Conservation (phyloP, 305 asterid genomes). For the Fraxinus sp. region DNA sequence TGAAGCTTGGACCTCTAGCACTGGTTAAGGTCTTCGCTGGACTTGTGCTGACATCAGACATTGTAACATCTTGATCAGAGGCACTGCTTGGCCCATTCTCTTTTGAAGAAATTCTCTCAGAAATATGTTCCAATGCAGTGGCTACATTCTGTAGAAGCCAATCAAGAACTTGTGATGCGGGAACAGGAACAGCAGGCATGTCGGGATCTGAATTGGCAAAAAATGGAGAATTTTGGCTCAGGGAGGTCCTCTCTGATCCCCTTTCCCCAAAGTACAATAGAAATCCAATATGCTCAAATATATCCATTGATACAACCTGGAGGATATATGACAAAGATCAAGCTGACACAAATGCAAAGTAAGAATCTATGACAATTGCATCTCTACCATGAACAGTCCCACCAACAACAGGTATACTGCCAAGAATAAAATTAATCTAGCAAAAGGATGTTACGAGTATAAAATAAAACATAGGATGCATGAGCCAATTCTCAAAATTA, state of each 20-base stretch:
- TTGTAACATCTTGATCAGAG: constrained; percentile 81
- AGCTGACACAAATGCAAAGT: not conserved
- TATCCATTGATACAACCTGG: constrained; percentile 86
- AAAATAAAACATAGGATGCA: not conserved
- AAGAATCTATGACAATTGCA: not conserved
- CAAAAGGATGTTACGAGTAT: not conserved
- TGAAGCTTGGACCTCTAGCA: constrained; percentile 78
- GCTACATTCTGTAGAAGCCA: constrained; percentile 87
- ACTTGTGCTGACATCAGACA: constrained; percentile 71
- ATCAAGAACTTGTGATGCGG: constrained; percentile 87
- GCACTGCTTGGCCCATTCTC: constrained; percentile 71
- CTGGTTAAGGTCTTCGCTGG: constrained; percentile 50
- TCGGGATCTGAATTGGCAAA: constrained; percentile 98
- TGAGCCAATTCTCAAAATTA: constrained; percentile 2
- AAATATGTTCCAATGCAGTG: constrained; percentile 67
- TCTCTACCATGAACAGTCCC: not conserved
- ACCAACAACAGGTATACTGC: not conserved
- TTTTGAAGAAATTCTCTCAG: constrained; percentile 77
- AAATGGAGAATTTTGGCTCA: constrained; percentile 89
- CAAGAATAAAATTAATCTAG: not conserved
- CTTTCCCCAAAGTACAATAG: constrained; percentile 77
- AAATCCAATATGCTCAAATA: constrained; percentile 81
- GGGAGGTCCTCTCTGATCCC: constrained; percentile 63
- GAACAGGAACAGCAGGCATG: constrained; percentile 97
- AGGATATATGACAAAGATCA: constrained; percentile 20